Evolutionary conservation across 805 yeast species (phyloP).

Genomic region (Starmerella tilneyi): DNA sequence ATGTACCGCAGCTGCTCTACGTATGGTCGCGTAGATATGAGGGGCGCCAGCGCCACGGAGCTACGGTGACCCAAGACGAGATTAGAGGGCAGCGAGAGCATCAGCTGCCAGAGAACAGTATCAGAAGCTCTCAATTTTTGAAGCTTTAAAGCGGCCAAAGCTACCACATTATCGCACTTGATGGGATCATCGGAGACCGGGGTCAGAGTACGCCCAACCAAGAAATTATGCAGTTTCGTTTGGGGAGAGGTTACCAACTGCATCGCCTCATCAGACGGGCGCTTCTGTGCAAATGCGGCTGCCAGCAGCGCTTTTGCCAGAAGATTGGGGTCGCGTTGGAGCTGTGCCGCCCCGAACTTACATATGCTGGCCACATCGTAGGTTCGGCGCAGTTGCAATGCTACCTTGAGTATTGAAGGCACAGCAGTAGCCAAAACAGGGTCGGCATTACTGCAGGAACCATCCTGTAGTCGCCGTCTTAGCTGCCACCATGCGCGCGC

Average conservation of each 20-base stretch:
- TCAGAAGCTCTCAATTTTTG: slow-evolving; percentile 13
- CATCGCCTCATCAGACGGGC: background rate
- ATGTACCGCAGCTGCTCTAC: slow-evolving; percentile 29
- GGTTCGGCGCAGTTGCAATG: slow-evolving; percentile 13
- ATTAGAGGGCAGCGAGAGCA: slow-evolving; percentile 18
- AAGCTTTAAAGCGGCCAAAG: slow-evolving; percentile 10
- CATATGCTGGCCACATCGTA: slow-evolving; percentile 23
- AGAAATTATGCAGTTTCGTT: slow-evolving; percentile 1
- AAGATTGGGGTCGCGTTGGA: background rate
- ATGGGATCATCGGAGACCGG: background rate
- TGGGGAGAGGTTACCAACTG: background rate
- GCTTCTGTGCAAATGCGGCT: slow-evolving; percentile 25
- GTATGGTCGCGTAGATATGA: slow-evolving; percentile 26
- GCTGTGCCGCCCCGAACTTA: slow-evolving; percentile 1
- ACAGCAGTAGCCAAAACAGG: background rate
- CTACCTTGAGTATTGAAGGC: slow-evolving; percentile 11
- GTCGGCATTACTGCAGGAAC: background rate
- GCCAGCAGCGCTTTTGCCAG: slow-evolving; percentile 25
- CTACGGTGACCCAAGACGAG: slow-evolving; percentile 1
- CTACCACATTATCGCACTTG: slow-evolving; percentile 6
- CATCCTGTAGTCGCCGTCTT: background rate
- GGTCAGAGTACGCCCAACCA: slow-evolving; percentile 5
- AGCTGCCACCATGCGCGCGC: slow-evolving; percentile 2
- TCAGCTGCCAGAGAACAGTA: slow-evolving; percentile 27
- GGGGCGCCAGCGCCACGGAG: slow-evolving; percentile 4